Percentiles rank a stretch among this genome's conserved stretches.
Conservation (phyloP, 768 basidiomycete species). For the Xanthoconium stramineum region DNA sequence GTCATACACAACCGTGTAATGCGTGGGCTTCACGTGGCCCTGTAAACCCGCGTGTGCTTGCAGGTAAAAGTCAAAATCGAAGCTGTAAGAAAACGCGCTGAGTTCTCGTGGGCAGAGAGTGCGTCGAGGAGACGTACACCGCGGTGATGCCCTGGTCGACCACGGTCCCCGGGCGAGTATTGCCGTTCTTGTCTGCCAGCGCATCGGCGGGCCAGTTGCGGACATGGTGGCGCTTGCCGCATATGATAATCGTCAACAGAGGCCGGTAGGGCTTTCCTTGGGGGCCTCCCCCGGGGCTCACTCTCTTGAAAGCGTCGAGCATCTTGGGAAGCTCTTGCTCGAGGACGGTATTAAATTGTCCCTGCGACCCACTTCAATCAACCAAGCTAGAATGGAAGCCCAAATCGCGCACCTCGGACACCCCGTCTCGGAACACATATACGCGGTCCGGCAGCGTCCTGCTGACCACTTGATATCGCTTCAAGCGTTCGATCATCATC, state of each 20-base stretch:
- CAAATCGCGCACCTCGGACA: slow-evolving; percentile 59
- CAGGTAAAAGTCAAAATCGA: slow-evolving; percentile 65
- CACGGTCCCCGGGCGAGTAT: slow-evolving; percentile 76
- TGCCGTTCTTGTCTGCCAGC: slow-evolving; percentile 62
- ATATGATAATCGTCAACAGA: slow-evolving; percentile 67
- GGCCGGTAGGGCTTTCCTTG: slow-evolving; percentile 54
- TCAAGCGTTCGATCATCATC: slow-evolving; percentile 73
- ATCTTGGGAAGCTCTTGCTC: slow-evolving; percentile 61
- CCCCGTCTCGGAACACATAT: slow-evolving; percentile 76
- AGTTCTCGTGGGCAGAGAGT: not conserved
- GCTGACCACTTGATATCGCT: slow-evolving; percentile 53
- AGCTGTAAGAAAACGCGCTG: slow-evolving; percentile 33
- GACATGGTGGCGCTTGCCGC: slow-evolving; percentile 66
- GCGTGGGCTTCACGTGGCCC: slow-evolving; percentile 68
- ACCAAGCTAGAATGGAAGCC: not conserved
- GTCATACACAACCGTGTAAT: slow-evolving; percentile 79
- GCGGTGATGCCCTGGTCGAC: slow-evolving; percentile 77
- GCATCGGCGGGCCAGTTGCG: slow-evolving; percentile 57
- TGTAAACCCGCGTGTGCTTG: slow-evolving; percentile 76
- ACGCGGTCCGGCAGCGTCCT: slow-evolving; percentile 62
- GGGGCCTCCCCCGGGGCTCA: slow-evolving; percentile 40
- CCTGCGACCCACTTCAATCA: slow-evolving; percentile 38
- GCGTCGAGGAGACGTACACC: slow-evolving; percentile 39
- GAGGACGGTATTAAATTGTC: slow-evolving; percentile 67
- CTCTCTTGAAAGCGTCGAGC: slow-evolving; percentile 50